Evolutionary conservation across 2,329 filamentous ascomycete genomes (phyloP).

Genomic region (Colletotrichum orbiculare): DNA sequence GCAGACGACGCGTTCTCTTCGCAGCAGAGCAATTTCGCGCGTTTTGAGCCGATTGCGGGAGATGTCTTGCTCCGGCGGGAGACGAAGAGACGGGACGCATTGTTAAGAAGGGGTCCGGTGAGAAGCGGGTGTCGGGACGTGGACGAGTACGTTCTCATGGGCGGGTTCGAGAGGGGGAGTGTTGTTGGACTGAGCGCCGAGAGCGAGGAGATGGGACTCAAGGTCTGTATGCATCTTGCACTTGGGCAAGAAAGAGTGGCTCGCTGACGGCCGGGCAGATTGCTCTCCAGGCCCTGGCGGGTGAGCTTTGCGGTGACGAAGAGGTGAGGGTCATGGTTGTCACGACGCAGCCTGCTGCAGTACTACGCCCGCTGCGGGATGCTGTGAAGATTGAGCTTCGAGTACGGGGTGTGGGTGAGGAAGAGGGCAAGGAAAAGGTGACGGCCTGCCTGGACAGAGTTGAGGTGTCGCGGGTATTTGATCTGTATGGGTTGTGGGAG

Average conservation of each 20-base stretch:
- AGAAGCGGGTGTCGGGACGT: constrained; percentile 59
- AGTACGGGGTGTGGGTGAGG: constrained; percentile 32
- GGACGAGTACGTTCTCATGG: constrained; percentile 58
- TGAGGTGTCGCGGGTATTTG: constrained; percentile 67
- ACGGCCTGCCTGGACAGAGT: constrained; percentile 59
- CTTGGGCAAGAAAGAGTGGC: not conserved
- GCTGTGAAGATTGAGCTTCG: constrained; percentile 51
- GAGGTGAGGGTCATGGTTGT: constrained; percentile 54
- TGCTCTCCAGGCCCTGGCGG: constrained; percentile 60
- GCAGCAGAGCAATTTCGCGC: constrained; percentile 57
- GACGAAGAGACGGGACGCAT: constrained; percentile 46
- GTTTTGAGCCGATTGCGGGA: constrained; percentile 56
- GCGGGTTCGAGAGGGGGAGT: constrained; percentile 60
- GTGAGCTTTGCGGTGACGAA: constrained; percentile 47
- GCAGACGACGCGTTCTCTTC: constrained; percentile 36
- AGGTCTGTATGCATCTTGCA: constrained; percentile 49
- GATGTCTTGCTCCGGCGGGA: constrained; percentile 54
- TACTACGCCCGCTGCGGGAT: constrained; percentile 56
- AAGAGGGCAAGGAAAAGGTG: constrained; percentile 40
- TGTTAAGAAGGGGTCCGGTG: constrained; percentile 45
- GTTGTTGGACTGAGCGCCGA: constrained; percentile 67
- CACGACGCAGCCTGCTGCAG: constrained; percentile 56
- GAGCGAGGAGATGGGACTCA: constrained; percentile 59
- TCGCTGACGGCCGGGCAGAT: constrained; percentile 45
- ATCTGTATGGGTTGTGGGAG: constrained; percentile 68